Conservation (phyloP, 129 eudicot species). For the Lactuca sativa region DNA sequence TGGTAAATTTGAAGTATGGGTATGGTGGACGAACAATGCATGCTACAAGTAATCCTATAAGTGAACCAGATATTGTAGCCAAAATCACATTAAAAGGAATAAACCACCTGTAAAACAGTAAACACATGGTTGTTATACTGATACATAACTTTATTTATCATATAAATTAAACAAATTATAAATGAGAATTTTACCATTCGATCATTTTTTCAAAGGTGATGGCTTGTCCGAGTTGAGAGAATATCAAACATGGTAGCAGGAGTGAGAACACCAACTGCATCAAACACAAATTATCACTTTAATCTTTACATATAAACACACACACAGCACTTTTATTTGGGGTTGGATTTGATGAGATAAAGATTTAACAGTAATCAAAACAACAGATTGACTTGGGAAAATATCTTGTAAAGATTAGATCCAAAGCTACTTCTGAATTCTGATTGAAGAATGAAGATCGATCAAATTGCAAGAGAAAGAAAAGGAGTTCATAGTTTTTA, state of each 20-base stretch:
- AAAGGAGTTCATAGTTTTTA: slow-evolving; percentile 18
- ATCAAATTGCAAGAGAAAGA: background rate
- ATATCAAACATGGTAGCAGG: slow-evolving; percentile 86
- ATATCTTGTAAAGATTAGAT: background rate
- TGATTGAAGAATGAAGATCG: background rate
- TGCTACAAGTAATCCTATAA: slow-evolving; percentile 83
- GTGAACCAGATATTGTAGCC: slow-evolving; percentile 79
- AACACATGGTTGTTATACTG: background rate
- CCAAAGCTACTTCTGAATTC: background rate
- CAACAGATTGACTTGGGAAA: too few species aligned
- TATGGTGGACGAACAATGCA: slow-evolving; percentile 72
- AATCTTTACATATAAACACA: too few species aligned
- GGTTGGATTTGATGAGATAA: too few species aligned
- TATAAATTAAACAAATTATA: background rate
- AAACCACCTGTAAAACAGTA: slow-evolving; percentile 75
- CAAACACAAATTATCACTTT: slow-evolving; percentile 4
- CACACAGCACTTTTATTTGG: too few species aligned
- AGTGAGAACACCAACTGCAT: slow-evolving; percentile 94
- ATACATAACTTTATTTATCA: background rate
- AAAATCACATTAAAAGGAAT: slow-evolving; percentile 80
- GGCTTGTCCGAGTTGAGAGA: slow-evolving; percentile 97
- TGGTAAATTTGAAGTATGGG: slow-evolving; percentile 87
- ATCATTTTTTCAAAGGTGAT: slow-evolving; percentile 81
- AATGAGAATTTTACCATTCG: slow-evolving; percentile 52
- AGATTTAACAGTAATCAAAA: too few species aligned